A percentile compares a stretch with the other conserved stretches of the same genome.
Conservation (phyloP, 208 protist genomes). For the Leishmania arabica region DNA sequence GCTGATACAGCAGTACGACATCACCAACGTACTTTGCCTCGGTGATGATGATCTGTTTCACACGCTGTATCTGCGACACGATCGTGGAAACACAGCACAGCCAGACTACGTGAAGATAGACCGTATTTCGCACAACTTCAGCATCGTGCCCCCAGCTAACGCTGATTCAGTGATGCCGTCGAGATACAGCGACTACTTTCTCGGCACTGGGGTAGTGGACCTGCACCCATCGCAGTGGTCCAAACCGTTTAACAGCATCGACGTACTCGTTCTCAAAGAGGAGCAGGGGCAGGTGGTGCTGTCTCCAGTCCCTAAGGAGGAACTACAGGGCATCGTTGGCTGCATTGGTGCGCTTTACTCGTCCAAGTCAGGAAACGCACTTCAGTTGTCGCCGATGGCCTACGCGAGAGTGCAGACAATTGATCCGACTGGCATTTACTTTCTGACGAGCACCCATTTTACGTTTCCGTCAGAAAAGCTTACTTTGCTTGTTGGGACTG, state of each 20-base stretch:
- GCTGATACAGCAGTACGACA: constrained; percentile 54
- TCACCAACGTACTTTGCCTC: constrained; percentile 71
- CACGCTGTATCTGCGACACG: constrained; percentile 44
- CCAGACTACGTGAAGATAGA: constrained; percentile 48
- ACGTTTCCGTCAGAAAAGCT: constrained; percentile 75
- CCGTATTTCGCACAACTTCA: constrained; percentile 63
- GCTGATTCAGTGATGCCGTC: constrained; percentile 44
- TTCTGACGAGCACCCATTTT: constrained; percentile 79
- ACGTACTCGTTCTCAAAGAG: constrained; percentile 73
- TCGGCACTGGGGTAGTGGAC: constrained; percentile 57
- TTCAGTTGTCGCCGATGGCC: constrained; percentile 60
- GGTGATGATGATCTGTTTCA: constrained; percentile 83
- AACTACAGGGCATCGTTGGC: constrained; percentile 69
- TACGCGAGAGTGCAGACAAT: constrained; percentile 71
- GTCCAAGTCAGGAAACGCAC: constrained; percentile 35
- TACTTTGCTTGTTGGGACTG: constrained; percentile 62
- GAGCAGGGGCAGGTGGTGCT: constrained; percentile 54
- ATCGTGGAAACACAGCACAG: constrained; percentile 24
- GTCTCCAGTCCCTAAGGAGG: constrained; percentile 49
- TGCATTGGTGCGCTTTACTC: constrained; percentile 75
- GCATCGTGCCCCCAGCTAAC: constrained; percentile 20
- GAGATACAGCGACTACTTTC: constrained; percentile 70
- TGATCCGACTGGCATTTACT: constrained; percentile 63
- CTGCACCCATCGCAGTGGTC: constrained; percentile 70
- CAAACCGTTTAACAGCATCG: constrained; percentile 63